phyloP scores from a whole-genome alignment of 176 grass and related monocot species.

The Eragrostis nindensis region DNA sequence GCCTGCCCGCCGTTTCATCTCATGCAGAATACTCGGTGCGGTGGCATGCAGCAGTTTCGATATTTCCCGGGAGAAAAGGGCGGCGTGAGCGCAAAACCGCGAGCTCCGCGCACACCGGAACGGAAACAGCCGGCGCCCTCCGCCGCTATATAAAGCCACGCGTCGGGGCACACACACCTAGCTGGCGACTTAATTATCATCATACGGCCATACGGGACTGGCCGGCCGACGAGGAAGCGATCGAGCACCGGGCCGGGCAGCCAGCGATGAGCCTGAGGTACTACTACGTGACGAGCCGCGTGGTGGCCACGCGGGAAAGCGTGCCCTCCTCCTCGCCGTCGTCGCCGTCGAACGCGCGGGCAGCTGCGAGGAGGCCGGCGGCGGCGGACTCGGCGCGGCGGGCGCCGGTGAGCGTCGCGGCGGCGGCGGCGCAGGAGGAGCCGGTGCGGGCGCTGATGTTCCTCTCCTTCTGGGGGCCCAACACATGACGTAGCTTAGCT shows the following conservation, averaged over 20 bases:
- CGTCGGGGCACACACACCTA: too few relatives aligned
- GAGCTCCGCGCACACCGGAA: slow-evolving; percentile 34
- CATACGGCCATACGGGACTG: too few relatives aligned
- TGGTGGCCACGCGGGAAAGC: neutral
- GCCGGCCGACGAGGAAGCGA: too few relatives aligned
- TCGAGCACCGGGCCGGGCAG: too few relatives aligned
- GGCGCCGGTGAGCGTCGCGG: neutral
- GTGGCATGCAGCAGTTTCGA: too few relatives aligned
- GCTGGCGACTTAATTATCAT: too few relatives aligned
- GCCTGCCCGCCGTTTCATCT: too few relatives aligned
- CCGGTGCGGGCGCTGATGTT: slow-evolving; percentile 31
- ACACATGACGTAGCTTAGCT: neutral
- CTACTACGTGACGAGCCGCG: neutral
- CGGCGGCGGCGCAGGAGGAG: neutral
- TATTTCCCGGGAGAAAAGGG: too few relatives aligned
- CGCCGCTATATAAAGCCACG: neutral
- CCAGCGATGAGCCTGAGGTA: slow-evolving; percentile 22
- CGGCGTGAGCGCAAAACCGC: neutral
- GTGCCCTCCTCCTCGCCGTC: neutral
- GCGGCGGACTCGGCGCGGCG: neutral
- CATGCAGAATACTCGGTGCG: too few relatives aligned
- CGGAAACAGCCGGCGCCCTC: neutral
- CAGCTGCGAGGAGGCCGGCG: neutral
- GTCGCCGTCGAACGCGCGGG: neutral
- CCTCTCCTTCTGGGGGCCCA: slow-evolving; percentile 36